Evolutionary conservation across 352 stramenopile genomes (phyloP).

Genomic region (Blastocystis sp.): DNA sequence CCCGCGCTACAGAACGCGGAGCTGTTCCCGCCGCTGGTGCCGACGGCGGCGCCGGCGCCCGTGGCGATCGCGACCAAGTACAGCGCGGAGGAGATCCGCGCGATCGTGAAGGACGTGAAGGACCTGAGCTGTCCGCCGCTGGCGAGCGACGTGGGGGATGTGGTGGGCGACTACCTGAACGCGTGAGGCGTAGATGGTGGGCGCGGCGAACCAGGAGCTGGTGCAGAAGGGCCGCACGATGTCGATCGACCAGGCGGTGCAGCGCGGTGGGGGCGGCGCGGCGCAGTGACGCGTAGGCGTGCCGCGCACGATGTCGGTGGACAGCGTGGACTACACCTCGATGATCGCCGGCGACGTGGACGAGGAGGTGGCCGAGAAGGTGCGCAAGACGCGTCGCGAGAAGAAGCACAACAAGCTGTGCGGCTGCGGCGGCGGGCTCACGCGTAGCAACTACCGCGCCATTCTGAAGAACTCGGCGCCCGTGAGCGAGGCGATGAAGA

Average conservation of each 20-base stretch:
- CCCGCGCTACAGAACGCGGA: conserved; percentile 30
- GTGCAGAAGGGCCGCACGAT: conserved; percentile 62
- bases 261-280: neutral
- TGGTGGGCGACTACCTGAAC: neutral
- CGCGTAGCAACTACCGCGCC: conserved; percentile 11
- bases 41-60: conserved; percentile 19
- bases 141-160: neutral
- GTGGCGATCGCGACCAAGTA: conserved; percentile 25
- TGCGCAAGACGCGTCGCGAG: conserved; percentile 12
- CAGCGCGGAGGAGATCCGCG: conserved; percentile 37
- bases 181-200: conserved; percentile 23
- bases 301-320: conserved; percentile 55
- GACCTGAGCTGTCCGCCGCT: conserved; percentile 37
- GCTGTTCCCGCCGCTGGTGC: conserved; percentile 60
- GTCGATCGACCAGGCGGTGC: conserved; percentile 52
- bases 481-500: neutral
- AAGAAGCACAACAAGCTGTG: conserved; percentile 31
- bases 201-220: conserved; percentile 50
- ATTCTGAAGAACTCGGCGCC: conserved; percentile 52
- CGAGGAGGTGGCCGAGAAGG: conserved; percentile 16
- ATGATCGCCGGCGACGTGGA: conserved; percentile 52
- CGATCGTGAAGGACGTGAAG: conserved; percentile 47
- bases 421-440: neutral
- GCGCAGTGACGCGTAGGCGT: neutral
- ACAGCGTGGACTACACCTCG: conserved; percentile 63